phyloP scores from a whole-genome alignment of 2,329 filamentous ascomycete species.

The Xylaria sp. region DNA sequence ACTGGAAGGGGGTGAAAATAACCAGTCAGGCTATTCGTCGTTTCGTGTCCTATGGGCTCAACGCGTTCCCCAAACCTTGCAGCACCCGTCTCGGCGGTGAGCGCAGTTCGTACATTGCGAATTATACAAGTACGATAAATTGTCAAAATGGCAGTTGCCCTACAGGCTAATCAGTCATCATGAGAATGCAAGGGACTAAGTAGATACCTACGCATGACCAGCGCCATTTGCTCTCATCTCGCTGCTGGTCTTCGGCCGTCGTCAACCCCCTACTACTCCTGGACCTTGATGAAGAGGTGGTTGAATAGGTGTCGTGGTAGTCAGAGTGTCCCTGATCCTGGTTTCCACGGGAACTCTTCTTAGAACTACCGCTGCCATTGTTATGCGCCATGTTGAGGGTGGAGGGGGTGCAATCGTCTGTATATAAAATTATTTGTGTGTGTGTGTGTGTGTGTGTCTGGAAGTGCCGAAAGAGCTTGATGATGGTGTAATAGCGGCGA shows the following conservation, averaged over 20 bases:
- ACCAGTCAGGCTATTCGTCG: neutral
- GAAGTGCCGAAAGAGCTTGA: neutral
- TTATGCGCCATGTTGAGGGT: too few relatives aligned
- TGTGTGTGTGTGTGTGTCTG: neutral
- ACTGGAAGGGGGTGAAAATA: neutral
- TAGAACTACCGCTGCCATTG: too few relatives aligned
- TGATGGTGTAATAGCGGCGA: neutral
- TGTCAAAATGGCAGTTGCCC: constrained; percentile 26
- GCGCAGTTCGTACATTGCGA: constrained; percentile 10
- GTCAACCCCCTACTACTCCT: neutral
- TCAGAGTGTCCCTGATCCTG: neutral
- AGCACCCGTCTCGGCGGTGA: constrained; percentile 2
- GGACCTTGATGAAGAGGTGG: neutral
- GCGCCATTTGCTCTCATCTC: constrained; percentile 21
- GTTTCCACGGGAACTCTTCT: neutral
- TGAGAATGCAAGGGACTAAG: neutral
- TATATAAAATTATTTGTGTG: neutral
- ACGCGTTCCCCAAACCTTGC: constrained; percentile 19
- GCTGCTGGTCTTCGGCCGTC: too few relatives aligned
- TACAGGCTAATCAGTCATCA: constrained; percentile 24
- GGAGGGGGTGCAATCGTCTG: too few relatives aligned
- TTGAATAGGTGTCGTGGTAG: neutral
- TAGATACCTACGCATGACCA: constrained; percentile 33
- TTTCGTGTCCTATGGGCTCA: neutral
- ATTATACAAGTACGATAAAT: constrained; percentile 29